phyloP scores from a whole-genome alignment of 1,284 basidiomycete genomes.

The Anthracocystis walkeri region DNA sequence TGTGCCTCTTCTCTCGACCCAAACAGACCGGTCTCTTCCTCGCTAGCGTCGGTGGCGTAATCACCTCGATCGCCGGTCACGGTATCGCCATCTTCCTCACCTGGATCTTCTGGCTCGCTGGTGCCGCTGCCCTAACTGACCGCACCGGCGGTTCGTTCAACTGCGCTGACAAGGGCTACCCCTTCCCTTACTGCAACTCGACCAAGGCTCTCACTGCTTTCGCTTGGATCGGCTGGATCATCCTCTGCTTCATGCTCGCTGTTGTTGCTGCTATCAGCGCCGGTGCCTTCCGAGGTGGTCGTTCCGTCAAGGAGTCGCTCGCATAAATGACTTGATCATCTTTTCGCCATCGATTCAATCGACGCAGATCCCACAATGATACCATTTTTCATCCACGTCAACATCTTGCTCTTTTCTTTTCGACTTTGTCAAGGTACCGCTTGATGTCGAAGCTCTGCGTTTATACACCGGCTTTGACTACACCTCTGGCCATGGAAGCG shows the following conservation, averaged over 20 bases:
- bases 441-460: not conserved
- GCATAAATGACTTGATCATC: slow-evolving; percentile 22
- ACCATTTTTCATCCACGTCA: slow-evolving; percentile 19
- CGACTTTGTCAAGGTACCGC: slow-evolving; percentile 7
- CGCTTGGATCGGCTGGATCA: slow-evolving; percentile 65
- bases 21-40: slow-evolving; percentile 64
- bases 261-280: slow-evolving; percentile 60
- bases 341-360: not conserved
- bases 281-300: slow-evolving; percentile 67
- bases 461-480: not conserved
- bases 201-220: slow-evolving; percentile 66
- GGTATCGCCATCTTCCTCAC: slow-evolving; percentile 61
- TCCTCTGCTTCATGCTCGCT: slow-evolving; percentile 60
- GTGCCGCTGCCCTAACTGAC: slow-evolving; percentile 63
- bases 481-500: not conserved
- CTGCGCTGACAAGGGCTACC: slow-evolving; percentile 25
- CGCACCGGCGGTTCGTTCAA: slow-evolving; percentile 48
- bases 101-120: slow-evolving; percentile 66
- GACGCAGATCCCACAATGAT: slow-evolving; percentile 25
- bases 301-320: slow-evolving; percentile 66
- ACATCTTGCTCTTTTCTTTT: slow-evolving; percentile 4
- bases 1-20: not conserved
- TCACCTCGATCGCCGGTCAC: slow-evolving; percentile 68
- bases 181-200: slow-evolving; percentile 61
- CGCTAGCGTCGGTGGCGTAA: slow-evolving; percentile 61